Conservation (phyloP, 352 stramenopile species). For the Globisporangium heterothallicum region DNA sequence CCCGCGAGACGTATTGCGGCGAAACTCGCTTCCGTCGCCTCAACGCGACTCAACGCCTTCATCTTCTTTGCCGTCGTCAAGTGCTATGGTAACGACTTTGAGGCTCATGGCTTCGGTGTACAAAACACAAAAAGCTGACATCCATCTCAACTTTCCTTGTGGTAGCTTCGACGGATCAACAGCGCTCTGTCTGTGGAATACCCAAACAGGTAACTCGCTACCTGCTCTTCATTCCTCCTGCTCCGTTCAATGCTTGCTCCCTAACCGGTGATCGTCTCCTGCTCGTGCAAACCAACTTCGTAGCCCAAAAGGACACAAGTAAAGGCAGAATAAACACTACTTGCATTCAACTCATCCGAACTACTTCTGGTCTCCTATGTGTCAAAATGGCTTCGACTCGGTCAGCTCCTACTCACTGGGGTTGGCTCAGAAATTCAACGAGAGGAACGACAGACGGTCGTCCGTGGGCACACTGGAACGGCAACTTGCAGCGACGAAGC, state of each 20-base stretch:
- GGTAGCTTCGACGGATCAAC: conserved; percentile 58
- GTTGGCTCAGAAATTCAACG: conserved; percentile 42
- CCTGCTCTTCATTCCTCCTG: not conserved
- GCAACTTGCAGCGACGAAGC: conserved; percentile 70
- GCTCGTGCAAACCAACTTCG: too few relatives aligned
- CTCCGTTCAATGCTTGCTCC: not conserved
- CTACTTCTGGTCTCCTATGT: not conserved
- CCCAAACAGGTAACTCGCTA: conserved; percentile 7
- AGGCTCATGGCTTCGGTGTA: too few relatives aligned
- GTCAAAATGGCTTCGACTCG: not conserved
- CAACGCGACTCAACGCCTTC: conserved; percentile 14
- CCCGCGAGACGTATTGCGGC: conserved; percentile 36
- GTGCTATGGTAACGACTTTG: conserved; percentile 39
- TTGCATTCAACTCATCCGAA: too few relatives aligned
- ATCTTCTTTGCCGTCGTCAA: conserved; percentile 40
- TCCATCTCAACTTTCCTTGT: conserved; percentile 5
- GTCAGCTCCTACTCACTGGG: not conserved
- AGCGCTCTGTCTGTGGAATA: conserved; percentile 39
- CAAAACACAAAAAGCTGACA: too few relatives aligned
- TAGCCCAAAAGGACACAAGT: conserved; percentile 18
- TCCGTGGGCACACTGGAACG: conserved; percentile 90
- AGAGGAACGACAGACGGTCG: conserved; percentile 87
- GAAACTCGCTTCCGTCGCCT: conserved; percentile 35
- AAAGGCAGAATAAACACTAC: not conserved
- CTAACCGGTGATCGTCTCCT: too few relatives aligned